Percentiles rank a stretch among this genome's conserved stretches.
Evolutionary conservation across 2,329 filamentous ascomycete genomes (phyloP).

Genomic region (Trichophyton rubrum): DNA sequence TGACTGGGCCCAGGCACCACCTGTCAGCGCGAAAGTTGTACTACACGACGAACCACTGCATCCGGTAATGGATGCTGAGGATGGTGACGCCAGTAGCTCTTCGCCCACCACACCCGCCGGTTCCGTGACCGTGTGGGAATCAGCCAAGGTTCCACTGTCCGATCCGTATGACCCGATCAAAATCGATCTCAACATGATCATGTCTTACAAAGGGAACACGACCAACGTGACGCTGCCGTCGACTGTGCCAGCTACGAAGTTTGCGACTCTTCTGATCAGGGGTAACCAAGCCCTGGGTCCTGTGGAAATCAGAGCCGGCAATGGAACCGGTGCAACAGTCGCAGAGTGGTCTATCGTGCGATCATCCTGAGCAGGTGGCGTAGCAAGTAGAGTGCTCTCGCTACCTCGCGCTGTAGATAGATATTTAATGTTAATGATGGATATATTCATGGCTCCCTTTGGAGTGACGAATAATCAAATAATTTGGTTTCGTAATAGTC

Average conservation of each 20-base stretch:
- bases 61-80: slow-evolving; percentile 11
- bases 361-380: neutral
- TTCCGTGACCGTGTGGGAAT: slow-evolving; percentile 15
- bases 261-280: slow-evolving; percentile 33
- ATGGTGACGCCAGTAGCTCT: slow-evolving; percentile 4
- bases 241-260: slow-evolving; percentile 26
- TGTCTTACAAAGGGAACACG: slow-evolving; percentile 29
- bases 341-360: slow-evolving; percentile 36
- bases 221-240: slow-evolving; percentile 28
- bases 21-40: slow-evolving; percentile 41
- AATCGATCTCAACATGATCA: slow-evolving; percentile 24
- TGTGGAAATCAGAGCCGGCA: slow-evolving; percentile 21
- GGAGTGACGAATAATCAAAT: too few species aligned
- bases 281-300: slow-evolving; percentile 30
- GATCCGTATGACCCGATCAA: slow-evolving; percentile 26
- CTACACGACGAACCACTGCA: slow-evolving; percentile 40
- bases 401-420: too few species aligned
- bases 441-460: too few species aligned
- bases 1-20: slow-evolving; percentile 49
- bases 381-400: neutral
- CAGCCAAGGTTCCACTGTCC: slow-evolving; percentile 26
- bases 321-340: slow-evolving; percentile 35
- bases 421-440: too few species aligned
- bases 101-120: slow-evolving; percentile 9
- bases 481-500: too few species aligned